phyloP scores from a whole-genome alignment of 2,329 filamentous ascomycete species.

The Karstenula rhodostoma region DNA sequence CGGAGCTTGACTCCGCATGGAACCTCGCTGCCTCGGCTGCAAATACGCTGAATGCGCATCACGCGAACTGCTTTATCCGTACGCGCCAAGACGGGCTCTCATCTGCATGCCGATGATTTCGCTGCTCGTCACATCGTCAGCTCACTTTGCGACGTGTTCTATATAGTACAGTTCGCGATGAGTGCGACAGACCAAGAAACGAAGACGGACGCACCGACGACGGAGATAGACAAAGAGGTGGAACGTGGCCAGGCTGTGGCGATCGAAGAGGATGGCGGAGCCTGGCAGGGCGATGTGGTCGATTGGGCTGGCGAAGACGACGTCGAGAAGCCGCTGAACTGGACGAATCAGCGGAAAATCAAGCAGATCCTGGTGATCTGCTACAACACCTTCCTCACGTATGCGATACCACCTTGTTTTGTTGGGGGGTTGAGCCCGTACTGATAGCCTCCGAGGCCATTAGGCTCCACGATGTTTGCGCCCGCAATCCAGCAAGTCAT shows the following conservation, averaged over 20 bases:
- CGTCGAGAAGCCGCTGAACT: slow-evolving; percentile 42
- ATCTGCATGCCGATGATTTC: neutral
- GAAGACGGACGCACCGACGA: neutral
- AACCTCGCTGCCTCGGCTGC: neutral
- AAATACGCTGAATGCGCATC: neutral
- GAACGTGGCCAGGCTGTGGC: neutral
- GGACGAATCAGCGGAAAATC: slow-evolving; percentile 30
- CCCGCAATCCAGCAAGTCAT: slow-evolving; percentile 32
- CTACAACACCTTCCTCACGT: slow-evolving; percentile 39
- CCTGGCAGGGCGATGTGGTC: slow-evolving; percentile 13
- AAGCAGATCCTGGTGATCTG: slow-evolving; percentile 34
- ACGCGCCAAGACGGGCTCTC: neutral
- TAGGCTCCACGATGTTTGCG: slow-evolving; percentile 37
- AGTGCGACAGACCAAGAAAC: neutral
- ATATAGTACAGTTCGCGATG: neutral
- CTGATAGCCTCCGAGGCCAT: slow-evolving; percentile 23
- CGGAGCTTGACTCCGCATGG: neutral
- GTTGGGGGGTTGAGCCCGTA: neutral
- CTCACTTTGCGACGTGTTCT: neutral
- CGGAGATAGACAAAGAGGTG: neutral
- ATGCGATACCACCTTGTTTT: slow-evolving; percentile 9
- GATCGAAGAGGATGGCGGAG: neutral
- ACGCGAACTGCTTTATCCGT: neutral
- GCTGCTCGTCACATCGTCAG: neutral
- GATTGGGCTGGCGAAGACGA: slow-evolving; percentile 29